Evolutionary conservation across 257 asterid species (phyloP).

Genomic region (Agastache rugosa): DNA sequence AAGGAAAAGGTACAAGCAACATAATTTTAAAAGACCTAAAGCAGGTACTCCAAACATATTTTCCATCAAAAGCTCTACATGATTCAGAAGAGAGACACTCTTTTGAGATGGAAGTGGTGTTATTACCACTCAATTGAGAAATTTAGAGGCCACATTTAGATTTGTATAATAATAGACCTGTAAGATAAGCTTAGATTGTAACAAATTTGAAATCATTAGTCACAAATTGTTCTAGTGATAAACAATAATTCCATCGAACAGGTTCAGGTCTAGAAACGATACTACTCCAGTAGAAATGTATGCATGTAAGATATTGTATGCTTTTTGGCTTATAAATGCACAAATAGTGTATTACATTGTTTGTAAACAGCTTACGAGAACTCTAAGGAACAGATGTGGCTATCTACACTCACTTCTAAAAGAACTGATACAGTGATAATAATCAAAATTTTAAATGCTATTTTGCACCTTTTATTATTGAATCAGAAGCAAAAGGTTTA

Average conservation of each 20-base stretch:
- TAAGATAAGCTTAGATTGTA: not conserved
- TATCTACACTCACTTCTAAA: too few relatives aligned
- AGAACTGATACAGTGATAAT: too few relatives aligned
- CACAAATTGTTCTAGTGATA: not conserved
- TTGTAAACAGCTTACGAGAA: not conserved
- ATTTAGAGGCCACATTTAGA: not conserved
- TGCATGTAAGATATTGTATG: not conserved
- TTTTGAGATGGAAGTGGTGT: constrained; percentile 6
- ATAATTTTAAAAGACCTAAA: not conserved
- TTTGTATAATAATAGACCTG: not conserved
- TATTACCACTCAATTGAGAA: not conserved
- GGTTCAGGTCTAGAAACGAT: not conserved
- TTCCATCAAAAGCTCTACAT: not conserved
- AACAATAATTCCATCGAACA: not conserved
- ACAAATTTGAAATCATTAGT: constrained; percentile 25
- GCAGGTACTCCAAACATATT: not conserved
- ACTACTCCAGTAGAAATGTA: not conserved
- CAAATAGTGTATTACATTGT: not conserved
- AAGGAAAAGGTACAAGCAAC: constrained; percentile 19
- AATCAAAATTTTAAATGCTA: too few relatives aligned
- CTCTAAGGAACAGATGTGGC: not conserved
- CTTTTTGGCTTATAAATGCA: not conserved
- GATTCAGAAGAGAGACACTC: constrained; percentile 18
- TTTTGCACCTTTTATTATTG: too few relatives aligned
- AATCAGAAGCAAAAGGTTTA: too few relatives aligned